phyloP scores from a whole-genome alignment of 331 rosid genomes.

The Quercus phellos region DNA sequence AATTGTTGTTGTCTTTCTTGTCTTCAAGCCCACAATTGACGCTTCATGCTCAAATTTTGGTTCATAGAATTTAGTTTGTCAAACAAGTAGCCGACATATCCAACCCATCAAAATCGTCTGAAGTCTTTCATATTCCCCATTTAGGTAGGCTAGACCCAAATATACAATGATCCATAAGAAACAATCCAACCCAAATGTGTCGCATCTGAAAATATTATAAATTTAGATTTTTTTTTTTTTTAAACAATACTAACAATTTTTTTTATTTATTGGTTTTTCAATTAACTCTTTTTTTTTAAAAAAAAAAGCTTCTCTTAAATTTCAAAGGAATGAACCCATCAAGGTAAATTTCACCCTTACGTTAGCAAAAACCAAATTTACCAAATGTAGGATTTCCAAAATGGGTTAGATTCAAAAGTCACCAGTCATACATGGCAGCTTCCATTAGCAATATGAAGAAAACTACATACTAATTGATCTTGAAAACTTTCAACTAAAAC shows the following conservation, averaged over 20 bases:
- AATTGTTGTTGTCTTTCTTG: neutral
- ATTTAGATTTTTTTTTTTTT: neutral
- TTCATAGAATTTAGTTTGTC: neutral
- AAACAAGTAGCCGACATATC: neutral
- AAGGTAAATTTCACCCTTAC: neutral
- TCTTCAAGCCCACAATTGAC: conserved; percentile 1
- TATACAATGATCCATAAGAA: neutral
- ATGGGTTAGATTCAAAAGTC: conserved; percentile 9
- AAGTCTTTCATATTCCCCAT: neutral
- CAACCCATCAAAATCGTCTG: neutral
- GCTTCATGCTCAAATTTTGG: neutral
- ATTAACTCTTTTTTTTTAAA: no score
- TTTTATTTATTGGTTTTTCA: no score
- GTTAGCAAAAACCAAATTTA: neutral
- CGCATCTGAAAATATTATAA: neutral
- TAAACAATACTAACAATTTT: neutral
- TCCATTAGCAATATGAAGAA: neutral
- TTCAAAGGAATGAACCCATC: neutral
- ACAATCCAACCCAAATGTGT: neutral
- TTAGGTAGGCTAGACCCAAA: no score
- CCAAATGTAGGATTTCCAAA: conserved; percentile 5
- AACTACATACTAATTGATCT: neutral
- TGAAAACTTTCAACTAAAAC: neutral
- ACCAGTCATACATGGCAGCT: conserved; percentile 11
- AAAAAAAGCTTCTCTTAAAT: neutral